Evolutionary conservation across 2,329 filamentous ascomycete genomes (phyloP).

Genomic region (Diaporthe sp.): DNA sequence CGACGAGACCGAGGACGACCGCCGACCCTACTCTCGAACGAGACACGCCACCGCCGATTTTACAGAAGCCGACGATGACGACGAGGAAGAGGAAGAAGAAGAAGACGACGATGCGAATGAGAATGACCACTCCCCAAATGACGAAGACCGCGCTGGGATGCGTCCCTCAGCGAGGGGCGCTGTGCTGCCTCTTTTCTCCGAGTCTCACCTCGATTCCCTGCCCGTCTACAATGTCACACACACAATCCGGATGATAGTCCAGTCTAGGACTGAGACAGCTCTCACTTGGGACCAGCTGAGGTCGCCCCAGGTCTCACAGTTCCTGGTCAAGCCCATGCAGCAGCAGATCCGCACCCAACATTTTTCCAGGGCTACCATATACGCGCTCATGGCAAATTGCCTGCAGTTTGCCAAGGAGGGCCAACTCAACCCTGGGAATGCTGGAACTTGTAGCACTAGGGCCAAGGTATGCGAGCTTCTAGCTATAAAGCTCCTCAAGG

Average conservation of each 20-base stretch:
- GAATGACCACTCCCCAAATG: constrained; percentile 45
- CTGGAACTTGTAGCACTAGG: constrained; percentile 84
- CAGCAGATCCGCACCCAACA: constrained; percentile 86
- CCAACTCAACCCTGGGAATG: constrained; percentile 83
- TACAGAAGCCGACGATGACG: constrained; percentile 70
- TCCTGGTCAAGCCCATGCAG: constrained; percentile 94
- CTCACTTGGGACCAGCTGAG: constrained; percentile 94
- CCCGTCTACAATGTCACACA: constrained; percentile 93
- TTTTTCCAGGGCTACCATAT: constrained; percentile 87
- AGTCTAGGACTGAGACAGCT: constrained; percentile 88
- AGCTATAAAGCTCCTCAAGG: constrained; percentile 88
- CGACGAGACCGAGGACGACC: constrained; percentile 36
- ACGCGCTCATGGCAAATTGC: constrained; percentile 92
- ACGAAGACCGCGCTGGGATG: constrained; percentile 43
- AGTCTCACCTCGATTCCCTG: constrained; percentile 82
- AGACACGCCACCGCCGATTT: constrained; percentile 73
- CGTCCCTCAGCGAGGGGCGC: constrained; percentile 38
- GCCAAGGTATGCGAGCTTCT: constrained; percentile 91
- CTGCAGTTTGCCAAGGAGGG: constrained; percentile 92
- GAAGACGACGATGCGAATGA: constrained; percentile 48
- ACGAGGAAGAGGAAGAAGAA: constrained; percentile 55
- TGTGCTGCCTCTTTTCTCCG: constrained; percentile 82
- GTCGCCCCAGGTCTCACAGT: constrained; percentile 96
- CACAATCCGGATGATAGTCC: constrained; percentile 85
- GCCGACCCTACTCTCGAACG: constrained; percentile 48